Evolutionary conservation across 352 stramenopile genomes (phyloP), one percentile per base, ranked within the genome.

Genomic region (Pythium insidiosum): DNA sequence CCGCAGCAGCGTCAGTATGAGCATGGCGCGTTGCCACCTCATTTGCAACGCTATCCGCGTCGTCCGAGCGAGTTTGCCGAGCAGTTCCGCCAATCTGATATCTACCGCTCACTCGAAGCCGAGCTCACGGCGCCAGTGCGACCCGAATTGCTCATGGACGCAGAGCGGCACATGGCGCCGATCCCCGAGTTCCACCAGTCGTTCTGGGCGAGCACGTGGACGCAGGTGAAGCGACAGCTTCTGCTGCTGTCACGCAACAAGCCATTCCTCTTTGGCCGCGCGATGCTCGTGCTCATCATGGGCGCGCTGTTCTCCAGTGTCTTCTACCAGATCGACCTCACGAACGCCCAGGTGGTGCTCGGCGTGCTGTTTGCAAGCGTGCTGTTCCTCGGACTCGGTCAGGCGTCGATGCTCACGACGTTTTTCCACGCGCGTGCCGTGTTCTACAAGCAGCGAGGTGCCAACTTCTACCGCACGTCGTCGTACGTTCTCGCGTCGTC

Each of bases 361-460:
- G 84, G 88, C 25, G 66, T 95, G 28, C 56, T 95, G 11, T 96
- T 96, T 43, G 66, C 84, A 33, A 70, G 62, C 13, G 62, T 95
- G 21, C 63, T 97, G 28, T 95, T 92, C 53, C 61, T 92, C 20
- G 70, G 63, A 2, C 53, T 96, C 34, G 78, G 80, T 26, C 72
- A 85, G 35, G 76, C 87, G 37, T 58, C 82, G 5, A 75, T 86
- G 56, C 50, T 97, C 22, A 69, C 83, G 20, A 79, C 69, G 16
- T 88, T 95, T 46, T 87, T 89, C 46, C 62, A 86, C 19, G 63
- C 65, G 0, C 69, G 70, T 5, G 60, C 53, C 15, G 53, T 88
- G 2, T 96, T 92, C 55, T 95, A 95, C 68, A 95, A 94, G 49
- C 86, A 96, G 43, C 66, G 69, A 5, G 75, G 75, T 28, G 68